Percentiles rank a stretch among this genome's conserved stretches.
Conservation (phyloP, 805 yeast genomes). For the Pichia pseudocactophila region DNA sequence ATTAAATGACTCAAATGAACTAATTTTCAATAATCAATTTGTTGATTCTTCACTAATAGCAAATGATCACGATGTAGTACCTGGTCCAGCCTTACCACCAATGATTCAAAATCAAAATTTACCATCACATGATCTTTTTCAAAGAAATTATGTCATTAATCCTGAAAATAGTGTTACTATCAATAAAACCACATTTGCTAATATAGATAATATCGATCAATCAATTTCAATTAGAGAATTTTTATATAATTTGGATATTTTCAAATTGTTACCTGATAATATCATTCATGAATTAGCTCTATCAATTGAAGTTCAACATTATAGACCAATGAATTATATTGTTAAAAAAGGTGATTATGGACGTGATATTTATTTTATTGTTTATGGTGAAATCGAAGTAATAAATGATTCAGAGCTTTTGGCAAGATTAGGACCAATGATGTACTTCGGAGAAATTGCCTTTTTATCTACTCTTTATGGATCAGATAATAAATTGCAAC, state of each 20-base stretch:
- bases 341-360: slow-evolving; percentile 52
- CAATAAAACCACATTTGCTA: slow-evolving; percentile 1
- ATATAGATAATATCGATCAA: slow-evolving; percentile 37
- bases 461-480: slow-evolving; percentile 40
- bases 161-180: neutral
- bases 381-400: slow-evolving; percentile 66
- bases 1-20: slow-evolving; percentile 2
- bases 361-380: slow-evolving; percentile 57
- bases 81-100: slow-evolving; percentile 36
- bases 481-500: slow-evolving; percentile 16
- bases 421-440: slow-evolving; percentile 54
- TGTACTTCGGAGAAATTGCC: slow-evolving; percentile 73
- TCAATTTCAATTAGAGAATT: slow-evolving; percentile 48
- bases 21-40: neutral
- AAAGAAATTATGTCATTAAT: neutral
- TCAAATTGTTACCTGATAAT: slow-evolving; percentile 46
- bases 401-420: slow-evolving; percentile 35
- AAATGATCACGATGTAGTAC: slow-evolving; percentile 26
- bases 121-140: neutral
- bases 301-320: slow-evolving; percentile 47
- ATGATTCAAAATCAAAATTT: slow-evolving; percentile 5
- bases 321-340: slow-evolving; percentile 49
- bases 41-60: slow-evolving; percentile 25
- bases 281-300: slow-evolving; percentile 58
- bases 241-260: slow-evolving; percentile 48